Conservation (phyloP, 2,329 filamentous ascomycete genomes). For the Chaetomium sp. region DNA sequence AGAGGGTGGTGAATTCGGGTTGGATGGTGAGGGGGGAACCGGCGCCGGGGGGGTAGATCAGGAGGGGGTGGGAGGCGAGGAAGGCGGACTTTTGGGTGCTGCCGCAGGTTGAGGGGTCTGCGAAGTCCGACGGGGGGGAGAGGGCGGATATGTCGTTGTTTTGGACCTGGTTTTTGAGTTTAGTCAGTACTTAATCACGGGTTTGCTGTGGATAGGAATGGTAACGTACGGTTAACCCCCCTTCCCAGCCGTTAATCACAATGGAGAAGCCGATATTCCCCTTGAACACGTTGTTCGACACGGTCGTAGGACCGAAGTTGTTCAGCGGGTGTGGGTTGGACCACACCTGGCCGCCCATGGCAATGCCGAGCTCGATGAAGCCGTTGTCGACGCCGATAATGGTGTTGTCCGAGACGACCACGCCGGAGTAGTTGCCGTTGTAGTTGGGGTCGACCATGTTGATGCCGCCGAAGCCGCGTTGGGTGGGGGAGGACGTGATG, state of each 20-base stretch:
- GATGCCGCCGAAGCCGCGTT: not conserved
- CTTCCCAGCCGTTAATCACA: not conserved
- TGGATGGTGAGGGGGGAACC: not conserved
- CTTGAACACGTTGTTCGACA: constrained; percentile 1
- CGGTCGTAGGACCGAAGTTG: constrained; percentile 1
- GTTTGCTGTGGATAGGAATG: no score
- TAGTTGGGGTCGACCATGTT: constrained; percentile 4
- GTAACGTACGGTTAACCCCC: not conserved
- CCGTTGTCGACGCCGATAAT: not conserved
- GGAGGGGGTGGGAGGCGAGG: not conserved
- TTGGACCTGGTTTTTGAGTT: not conserved
- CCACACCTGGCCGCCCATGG: constrained; percentile 3
- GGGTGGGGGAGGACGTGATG: not conserved
- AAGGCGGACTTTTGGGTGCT: not conserved
- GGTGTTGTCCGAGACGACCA: not conserved
- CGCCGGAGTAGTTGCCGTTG: constrained; percentile 4
- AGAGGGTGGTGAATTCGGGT: not conserved
- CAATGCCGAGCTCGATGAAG: not conserved
- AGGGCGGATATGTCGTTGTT: not conserved
- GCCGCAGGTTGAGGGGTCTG: not conserved
- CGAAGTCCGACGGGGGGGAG: not conserved
- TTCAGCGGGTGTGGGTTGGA: constrained; percentile 1
- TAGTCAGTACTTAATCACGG: no score
- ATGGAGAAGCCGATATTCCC: constrained; percentile 2
- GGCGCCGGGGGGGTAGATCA: not conserved